Base-by-base conservation (phyloP, 192 early-diverging fungal species). In the Blastocladiella britannica region DNA sequence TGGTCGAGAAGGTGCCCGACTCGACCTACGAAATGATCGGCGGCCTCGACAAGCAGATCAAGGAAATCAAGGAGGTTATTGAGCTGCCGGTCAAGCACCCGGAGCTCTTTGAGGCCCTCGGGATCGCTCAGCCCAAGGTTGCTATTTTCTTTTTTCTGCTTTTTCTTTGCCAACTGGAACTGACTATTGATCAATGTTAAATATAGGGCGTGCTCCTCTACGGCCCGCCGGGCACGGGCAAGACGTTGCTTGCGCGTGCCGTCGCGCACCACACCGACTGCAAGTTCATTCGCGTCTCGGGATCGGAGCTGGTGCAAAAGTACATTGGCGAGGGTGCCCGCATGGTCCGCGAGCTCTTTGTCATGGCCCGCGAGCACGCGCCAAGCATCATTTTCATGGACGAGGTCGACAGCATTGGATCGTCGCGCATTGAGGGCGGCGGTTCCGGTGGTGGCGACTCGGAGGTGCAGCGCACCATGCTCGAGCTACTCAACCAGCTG, bases 61-160 rank as follows among this genome's bases (percentile, higher is more conserved):
- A 99, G 67, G 95, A 99, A 69, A 97, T 99, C 65, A 97, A 97
- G 65, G 95, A 99, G 70, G 95, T 95, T 37, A 97, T 99, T 65
- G 95, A 97, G 76, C 80, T 99, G 60, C 95, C 95, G 12, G 89
- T 99, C 20, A 99, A 95, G 71, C 95, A 99, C 67, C 95, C 95
- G 7, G 95, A 98, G 64, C 76, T 98, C 56, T 98, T 96, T 70
- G 95, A 98, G 57, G 77, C 88, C 15, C 75, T 98, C 37, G 95
- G 95, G 58, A 98, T 98, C 69, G 93, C 90, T 9, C 95, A 96
- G 68, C 95, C 95, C 53, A 98, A 97, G 77, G 77, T 77, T 62
- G 43, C 43, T 7, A 7, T 15, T 9, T 1, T 23, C 25, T 20
- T 24, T 28, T 30, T 23, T 6, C 52, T 47, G 29, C 7, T 31